Evolutionary conservation across 202 grass and related monocot genomes (phyloP).

Genomic region (Setaria viridis): DNA sequence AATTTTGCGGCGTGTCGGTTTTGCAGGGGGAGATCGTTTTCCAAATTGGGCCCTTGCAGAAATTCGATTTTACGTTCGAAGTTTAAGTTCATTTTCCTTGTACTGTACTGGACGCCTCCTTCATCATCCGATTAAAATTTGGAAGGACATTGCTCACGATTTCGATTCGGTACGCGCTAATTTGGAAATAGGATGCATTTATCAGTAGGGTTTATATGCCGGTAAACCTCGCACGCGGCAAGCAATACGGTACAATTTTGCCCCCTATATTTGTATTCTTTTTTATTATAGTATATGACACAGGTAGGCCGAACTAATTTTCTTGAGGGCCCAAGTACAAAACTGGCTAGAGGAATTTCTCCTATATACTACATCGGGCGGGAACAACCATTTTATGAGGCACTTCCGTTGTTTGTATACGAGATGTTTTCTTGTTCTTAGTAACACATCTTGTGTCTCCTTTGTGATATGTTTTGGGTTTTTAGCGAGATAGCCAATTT

Average conservation of each 20-base stretch:
- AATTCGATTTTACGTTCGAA: not conserved
- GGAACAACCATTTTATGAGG: no score
- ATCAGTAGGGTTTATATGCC: not conserved
- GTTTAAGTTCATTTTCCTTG: not conserved
- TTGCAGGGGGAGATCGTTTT: not conserved
- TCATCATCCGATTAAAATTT: no score
- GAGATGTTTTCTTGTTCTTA: no score
- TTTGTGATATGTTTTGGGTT: no score
- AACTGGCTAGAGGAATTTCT: no score
- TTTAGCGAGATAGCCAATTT: no score
- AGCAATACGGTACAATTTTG: not conserved
- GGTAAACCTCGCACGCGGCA: not conserved
- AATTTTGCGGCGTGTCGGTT: conserved; percentile 31
- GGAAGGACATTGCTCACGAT: not conserved
- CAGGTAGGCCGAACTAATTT: not conserved
- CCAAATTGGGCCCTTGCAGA: not conserved
- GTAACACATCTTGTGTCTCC: no score
- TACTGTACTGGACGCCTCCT: not conserved
- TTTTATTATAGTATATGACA: not conserved
- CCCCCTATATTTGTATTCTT: not conserved
- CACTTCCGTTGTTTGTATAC: no score
- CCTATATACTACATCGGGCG: no score
- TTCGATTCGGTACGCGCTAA: not conserved
- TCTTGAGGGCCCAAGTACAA: no score
- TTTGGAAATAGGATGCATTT: not conserved